phyloP scores from a whole-genome alignment of 75 land plant species.

The Cupressus sempervirens region DNA sequence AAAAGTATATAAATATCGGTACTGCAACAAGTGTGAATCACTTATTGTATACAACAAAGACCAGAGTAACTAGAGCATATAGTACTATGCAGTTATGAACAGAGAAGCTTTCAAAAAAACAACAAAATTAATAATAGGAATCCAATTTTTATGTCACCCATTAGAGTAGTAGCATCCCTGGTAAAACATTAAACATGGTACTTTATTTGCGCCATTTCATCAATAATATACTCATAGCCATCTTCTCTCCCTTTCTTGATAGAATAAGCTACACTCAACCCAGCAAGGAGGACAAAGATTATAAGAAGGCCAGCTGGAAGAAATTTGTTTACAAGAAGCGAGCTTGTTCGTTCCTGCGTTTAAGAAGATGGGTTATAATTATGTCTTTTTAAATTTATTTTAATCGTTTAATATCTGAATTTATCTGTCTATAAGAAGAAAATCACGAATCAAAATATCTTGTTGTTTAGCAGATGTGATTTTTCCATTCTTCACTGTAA shows the following conservation, averaged over 20 bases:
- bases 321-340: not conserved
- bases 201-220: not conserved
- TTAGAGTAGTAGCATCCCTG: not conserved
- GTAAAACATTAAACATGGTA: not conserved
- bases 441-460: not conserved
- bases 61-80: not conserved
- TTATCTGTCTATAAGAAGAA: not conserved
- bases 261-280: not conserved
- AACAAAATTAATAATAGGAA: not conserved
- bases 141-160: not conserved
- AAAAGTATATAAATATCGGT: too few species aligned
- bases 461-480: not conserved
- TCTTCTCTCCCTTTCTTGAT: constrained; percentile 3
- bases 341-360: not conserved
- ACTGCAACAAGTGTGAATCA: too few species aligned
- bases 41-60: not conserved
- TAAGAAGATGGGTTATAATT: not conserved
- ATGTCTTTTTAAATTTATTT: not conserved
- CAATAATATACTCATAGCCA: not conserved
- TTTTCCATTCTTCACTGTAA: not conserved
- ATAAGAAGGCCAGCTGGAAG: not conserved
- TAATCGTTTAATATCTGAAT: not conserved
- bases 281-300: not conserved
- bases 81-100: not conserved
- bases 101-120: not conserved